Conservation (phyloP, 257 asterid genomes). For the Solanum ahanhuiri region DNA sequence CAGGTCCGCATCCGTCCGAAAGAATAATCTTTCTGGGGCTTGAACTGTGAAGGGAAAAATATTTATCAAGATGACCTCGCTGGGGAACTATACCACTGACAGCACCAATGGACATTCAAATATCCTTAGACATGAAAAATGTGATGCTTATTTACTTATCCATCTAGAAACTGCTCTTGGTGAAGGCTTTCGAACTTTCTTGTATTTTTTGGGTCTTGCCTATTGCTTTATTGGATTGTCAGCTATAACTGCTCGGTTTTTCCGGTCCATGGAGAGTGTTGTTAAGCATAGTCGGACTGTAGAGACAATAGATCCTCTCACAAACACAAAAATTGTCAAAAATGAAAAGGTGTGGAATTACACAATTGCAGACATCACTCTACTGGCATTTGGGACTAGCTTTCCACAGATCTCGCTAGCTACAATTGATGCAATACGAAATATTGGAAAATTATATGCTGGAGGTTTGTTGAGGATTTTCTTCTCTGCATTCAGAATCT, state of each 20-base stretch:
- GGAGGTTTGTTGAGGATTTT: conserved; percentile 52
- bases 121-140: conserved; percentile 25
- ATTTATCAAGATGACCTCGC: conserved; percentile 23
- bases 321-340: conserved; percentile 36
- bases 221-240: conserved; percentile 87
- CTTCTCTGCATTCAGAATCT: not conserved
- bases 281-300: conserved; percentile 66
- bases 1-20: not conserved
- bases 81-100: conserved; percentile 11
- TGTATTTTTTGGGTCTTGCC: conserved; percentile 56
- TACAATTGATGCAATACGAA: conserved; percentile 84
- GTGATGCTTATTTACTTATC: conserved; percentile 41
- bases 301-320: conserved; percentile 48
- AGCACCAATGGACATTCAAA: conserved; percentile 14
- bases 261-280: conserved; percentile 85
- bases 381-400: conserved; percentile 95
- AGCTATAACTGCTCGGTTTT: conserved; percentile 83
- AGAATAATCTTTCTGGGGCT: conserved; percentile 1
- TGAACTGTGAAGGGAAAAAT: conserved; percentile 16
- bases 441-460: conserved; percentile 63
- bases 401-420: conserved; percentile 96
- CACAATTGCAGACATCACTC: conserved; percentile 75
- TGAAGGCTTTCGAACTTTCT: conserved; percentile 39
- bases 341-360: conserved; percentile 78
- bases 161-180: conserved; percentile 42